phyloP scores from a whole-genome alignment of 2,329 filamentous ascomycete genomes.

The Dothistroma pini region DNA sequence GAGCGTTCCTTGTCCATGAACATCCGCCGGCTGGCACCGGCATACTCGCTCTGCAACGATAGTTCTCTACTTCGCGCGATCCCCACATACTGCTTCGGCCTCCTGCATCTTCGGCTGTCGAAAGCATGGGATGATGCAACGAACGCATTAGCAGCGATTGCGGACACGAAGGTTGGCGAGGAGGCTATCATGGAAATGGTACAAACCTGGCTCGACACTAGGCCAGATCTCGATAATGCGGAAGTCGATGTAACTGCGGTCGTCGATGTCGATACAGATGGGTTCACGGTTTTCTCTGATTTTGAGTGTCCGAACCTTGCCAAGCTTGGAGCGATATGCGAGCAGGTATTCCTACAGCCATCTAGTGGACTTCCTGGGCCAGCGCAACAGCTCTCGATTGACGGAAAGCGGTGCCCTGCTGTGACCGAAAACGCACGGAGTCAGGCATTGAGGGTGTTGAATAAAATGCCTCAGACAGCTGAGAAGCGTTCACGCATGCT shows the following conservation, averaged over 20 bases:
- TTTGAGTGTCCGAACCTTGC: conserved; percentile 81
- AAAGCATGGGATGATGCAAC: conserved; percentile 85
- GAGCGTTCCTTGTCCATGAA: conserved; percentile 78
- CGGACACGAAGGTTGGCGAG: conserved; percentile 67
- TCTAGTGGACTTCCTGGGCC: conserved; percentile 30
- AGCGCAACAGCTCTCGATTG: conserved; percentile 18
- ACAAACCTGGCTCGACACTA: conserved; percentile 66
- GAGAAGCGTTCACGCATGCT: conserved; percentile 82
- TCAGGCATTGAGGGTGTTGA: conserved; percentile 76
- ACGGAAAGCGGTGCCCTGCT: conserved; percentile 13
- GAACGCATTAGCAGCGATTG: conserved; percentile 70
- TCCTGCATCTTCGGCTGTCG: conserved; percentile 79
- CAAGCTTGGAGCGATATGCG: conserved; percentile 53
- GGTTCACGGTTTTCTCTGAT: conserved; percentile 54
- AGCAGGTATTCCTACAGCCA: conserved; percentile 52
- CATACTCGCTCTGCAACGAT: conserved; percentile 58
- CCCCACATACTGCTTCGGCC: conserved; percentile 79
- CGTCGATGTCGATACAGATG: conserved; percentile 24
- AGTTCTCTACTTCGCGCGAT: conserved; percentile 69
- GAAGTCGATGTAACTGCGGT: conserved; percentile 9
- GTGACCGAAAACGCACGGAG: conserved; percentile 46
- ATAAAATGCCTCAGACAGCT: conserved; percentile 68
- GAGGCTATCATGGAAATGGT: conserved; percentile 66
- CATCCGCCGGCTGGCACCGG: conserved; percentile 68
- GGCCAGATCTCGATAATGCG: conserved; percentile 38